Percentiles rank a stretch among this genome's conserved stretches.
These are phyloP conservation scores for Gliomastix tumulicola DNA, from an alignment of 2,329 filamentous ascomycete genomes.

Conservation along the genomic window DNA sequence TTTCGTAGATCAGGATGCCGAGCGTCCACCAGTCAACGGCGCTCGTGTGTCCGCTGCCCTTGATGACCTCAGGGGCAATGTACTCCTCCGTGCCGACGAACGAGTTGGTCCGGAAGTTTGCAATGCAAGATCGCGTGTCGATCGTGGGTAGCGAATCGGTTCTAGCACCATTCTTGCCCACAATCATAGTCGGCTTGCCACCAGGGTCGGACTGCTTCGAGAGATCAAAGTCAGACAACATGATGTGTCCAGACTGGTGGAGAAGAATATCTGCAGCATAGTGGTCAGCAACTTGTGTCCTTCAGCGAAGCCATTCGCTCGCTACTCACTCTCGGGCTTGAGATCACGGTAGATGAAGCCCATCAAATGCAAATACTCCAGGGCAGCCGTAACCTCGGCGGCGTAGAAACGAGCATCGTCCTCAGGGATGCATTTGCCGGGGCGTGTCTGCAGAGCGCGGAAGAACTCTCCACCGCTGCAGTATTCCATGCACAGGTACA, in stretches of 20 bases:
- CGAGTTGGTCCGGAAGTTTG: conserved; percentile 95
- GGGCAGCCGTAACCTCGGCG: conserved; percentile 89
- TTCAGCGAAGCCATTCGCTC: too few species aligned
- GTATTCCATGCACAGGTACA: conserved; percentile 99
- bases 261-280: conserved; percentile 75
- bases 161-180: conserved; percentile 81
- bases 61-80: conserved; percentile 97
- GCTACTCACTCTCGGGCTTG: conserved; percentile 96
- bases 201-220: conserved; percentile 96
- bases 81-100: conserved; percentile 99
- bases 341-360: conserved; percentile 98
- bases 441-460: conserved; percentile 87
- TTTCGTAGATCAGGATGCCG: conserved; percentile 95
- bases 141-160: conserved; percentile 89
- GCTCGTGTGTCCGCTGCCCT: conserved; percentile 95
- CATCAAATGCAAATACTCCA: conserved; percentile 98
- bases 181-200: conserved; percentile 96
- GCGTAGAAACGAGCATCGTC: conserved; percentile 97
- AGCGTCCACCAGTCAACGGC: conserved; percentile 99
- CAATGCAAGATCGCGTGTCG: conserved; percentile 96
- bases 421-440: conserved; percentile 94
- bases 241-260: conserved; percentile 98
- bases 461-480: conserved; percentile 99
- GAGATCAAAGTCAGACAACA: conserved; percentile 97
- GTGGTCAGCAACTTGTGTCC: too few species aligned